Evolutionary conservation across 345 rosid genomes (phyloP).

Genomic region (Brassica rapa): DNA sequence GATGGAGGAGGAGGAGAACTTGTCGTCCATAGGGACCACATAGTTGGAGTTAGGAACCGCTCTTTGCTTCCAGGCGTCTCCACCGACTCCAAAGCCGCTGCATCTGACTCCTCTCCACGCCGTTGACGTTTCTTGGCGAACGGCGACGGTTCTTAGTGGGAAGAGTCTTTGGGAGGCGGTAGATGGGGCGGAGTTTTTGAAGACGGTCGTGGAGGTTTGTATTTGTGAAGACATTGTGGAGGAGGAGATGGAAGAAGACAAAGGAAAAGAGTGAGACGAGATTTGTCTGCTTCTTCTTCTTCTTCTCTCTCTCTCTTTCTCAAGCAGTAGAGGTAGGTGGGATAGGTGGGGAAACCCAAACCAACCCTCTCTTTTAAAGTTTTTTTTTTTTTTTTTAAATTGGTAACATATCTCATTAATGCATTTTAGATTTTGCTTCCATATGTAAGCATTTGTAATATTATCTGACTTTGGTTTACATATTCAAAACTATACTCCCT

Average conservation of each 20-base stretch:
- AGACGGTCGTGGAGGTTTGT: constrained; percentile 9
- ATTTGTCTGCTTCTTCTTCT: neutral
- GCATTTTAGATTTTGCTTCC: neutral
- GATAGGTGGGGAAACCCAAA: neutral
- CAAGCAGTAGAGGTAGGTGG: neutral
- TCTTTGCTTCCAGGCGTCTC: constrained; percentile 48
- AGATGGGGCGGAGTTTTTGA: constrained; percentile 9
- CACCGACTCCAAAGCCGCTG: constrained; percentile 3
- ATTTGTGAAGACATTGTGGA: constrained; percentile 25
- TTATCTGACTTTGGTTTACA: neutral
- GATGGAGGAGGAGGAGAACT: constrained; percentile 60
- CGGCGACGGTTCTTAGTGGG: neutral
- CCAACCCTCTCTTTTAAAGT: neutral
- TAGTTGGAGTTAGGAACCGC: constrained; percentile 83
- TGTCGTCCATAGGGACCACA: constrained; percentile 90
- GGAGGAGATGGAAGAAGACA: neutral
- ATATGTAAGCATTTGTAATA: neutral
- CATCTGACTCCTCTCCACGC: constrained; percentile 29
- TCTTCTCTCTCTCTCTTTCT: neutral
- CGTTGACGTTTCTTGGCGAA: constrained; percentile 11
- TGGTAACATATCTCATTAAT: neutral
- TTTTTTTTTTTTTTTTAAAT: neutral
- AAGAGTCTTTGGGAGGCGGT: neutral
- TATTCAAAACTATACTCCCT: too few species aligned
- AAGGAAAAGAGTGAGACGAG: neutral